Base-by-base conservation (phyloP, 371 early-diverging fungal genomes). In the Rhizopus sp. region DNA sequence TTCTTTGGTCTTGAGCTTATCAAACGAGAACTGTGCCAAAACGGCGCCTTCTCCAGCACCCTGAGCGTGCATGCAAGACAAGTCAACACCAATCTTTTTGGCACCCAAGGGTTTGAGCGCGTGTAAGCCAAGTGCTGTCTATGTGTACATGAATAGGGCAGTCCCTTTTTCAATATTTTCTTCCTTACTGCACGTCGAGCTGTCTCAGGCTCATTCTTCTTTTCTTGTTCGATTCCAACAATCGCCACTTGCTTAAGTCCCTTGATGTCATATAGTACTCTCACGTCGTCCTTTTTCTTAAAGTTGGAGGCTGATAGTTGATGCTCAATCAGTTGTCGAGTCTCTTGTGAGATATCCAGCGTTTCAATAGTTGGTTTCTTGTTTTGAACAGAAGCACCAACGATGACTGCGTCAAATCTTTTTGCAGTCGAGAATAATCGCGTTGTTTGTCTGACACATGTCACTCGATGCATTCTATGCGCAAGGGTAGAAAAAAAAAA, bases 41-140 rank as follows among this genome's bases (percentile, higher is more conserved):
- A 72, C 66, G 3, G 91, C 88, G 17, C 92, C 95, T 67, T 94
- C 95, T 33, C 87, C 90, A 1, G 88, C 86, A 4, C 82, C 83
- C 9, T 85, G 82, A 15, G 81, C 74, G 55, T 77, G 76, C 34
- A 81, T 66, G 42, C 46, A 9, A 2, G 86, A 80, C 7, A 75
- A 66, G 41, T 84, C 92, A 23, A 92, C 72, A 1, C 77, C 82
- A 35, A 92, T 73, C 35, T 66, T 64, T 50, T 69, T 74, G 7
- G 79, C 82, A 17, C 77, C 84, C 47, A 84, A 81, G 8, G 77
- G 75, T 30, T 81, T 73, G 50, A 94, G 73, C 17, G 48, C 51
- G 6, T 57, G 63, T 48, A 63, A 46, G 35, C 51, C 62, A 23
- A 44, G 57, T 31, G 48, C 55, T 16, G 53, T 42, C 59, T 53